Percentiles rank a stretch among this genome's conserved stretches.
Evolutionary conservation across 768 basidiomycete species (phyloP).

Genomic region (Amanita subjunquillea): DNA sequence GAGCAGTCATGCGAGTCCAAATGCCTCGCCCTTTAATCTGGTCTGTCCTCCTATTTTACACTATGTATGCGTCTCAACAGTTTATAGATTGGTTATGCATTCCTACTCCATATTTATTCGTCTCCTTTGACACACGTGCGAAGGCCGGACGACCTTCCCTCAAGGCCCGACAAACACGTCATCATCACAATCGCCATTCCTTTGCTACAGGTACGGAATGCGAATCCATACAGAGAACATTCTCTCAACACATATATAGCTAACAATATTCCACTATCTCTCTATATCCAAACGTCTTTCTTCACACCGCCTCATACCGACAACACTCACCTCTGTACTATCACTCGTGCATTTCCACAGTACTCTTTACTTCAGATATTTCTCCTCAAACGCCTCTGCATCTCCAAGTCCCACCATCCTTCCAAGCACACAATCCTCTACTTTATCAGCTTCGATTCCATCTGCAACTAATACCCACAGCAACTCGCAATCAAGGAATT

Average conservation of each 20-base stretch:
- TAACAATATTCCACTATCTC: constrained; percentile 54
- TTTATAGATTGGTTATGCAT: constrained; percentile 63
- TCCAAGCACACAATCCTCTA: constrained; percentile 7
- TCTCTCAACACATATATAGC: constrained; percentile 20
- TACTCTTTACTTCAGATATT: constrained; percentile 35
- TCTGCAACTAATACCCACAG: constrained; percentile 3
- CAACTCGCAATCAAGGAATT: neutral
- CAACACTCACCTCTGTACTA: constrained; percentile 47
- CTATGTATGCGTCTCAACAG: neutral
- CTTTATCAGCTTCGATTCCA: constrained; percentile 10
- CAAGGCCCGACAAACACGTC: constrained; percentile 64
- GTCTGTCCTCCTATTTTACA: constrained; percentile 28
- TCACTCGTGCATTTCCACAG: constrained; percentile 60
- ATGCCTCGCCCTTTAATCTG: constrained; percentile 60
- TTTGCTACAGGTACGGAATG: constrained; percentile 48
- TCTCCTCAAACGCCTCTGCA: neutral
- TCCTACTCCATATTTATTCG: constrained; percentile 65
- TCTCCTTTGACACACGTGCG: constrained; percentile 48
- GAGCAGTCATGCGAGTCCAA: constrained; percentile 27
- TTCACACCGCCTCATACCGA: constrained; percentile 61
- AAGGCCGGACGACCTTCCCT: constrained; percentile 31
- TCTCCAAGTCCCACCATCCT: constrained; percentile 1
- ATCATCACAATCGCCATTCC: constrained; percentile 67
- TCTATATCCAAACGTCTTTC: constrained; percentile 57
- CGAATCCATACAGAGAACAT: neutral